These are phyloP conservation scores for Bruguiera sexangula DNA, from an alignment of 345 rosid genomes.

Conservation along the genomic window DNA sequence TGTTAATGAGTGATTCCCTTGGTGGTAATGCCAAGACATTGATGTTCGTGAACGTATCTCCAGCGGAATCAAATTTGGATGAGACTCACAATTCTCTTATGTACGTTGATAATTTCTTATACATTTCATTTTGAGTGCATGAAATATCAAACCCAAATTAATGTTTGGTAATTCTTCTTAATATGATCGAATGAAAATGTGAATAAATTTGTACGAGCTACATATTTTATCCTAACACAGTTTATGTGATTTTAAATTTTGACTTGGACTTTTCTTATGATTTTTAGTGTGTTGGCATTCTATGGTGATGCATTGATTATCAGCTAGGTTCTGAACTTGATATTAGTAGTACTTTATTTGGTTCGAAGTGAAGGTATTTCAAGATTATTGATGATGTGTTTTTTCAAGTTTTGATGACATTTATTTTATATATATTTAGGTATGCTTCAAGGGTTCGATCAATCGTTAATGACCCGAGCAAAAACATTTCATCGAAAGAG, in stretches of 20 bases:
- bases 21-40: conserved; percentile 98
- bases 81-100: conserved; percentile 81
- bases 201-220: too few species aligned
- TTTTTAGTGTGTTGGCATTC: too few species aligned
- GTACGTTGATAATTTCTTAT: conserved; percentile 36
- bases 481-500: conserved; percentile 81
- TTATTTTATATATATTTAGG: conserved; percentile 26
- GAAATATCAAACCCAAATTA: neutral
- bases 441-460: conserved; percentile 93
- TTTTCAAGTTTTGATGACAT: neutral
- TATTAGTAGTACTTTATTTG: neutral
- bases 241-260: too few species aligned
- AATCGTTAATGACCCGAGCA: conserved; percentile 84
- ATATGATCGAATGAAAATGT: too few species aligned
- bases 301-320: too few species aligned
- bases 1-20: conserved; percentile 97
- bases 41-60: conserved; percentile 92
- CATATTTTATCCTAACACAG: too few species aligned
- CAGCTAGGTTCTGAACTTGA: neutral
- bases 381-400: neutral
- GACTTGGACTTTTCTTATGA: too few species aligned
- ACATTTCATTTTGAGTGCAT: neutral
- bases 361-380: neutral
- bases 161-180: too few species aligned
- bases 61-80: conserved; percentile 84